A percentile compares a stretch with the other conserved stretches of the same genome.
Conservation (phyloP, 176 grass and related monocot genomes). For the Juncus inflexus region DNA sequence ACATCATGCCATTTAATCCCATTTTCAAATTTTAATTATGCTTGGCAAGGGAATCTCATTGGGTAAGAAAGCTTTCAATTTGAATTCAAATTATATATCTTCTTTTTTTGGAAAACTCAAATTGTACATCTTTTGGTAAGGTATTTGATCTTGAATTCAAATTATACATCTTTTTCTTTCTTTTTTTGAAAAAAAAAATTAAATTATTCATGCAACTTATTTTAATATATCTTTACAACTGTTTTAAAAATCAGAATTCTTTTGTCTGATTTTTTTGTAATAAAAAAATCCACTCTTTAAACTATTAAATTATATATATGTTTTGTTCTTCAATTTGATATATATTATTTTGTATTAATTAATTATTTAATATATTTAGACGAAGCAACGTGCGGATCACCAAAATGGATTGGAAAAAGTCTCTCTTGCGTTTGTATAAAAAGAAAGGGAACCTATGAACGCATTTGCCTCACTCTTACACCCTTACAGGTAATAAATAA, state of each 20-base stretch:
- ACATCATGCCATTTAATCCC: background rate
- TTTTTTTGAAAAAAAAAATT: background rate
- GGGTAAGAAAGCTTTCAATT: constrained; percentile 6
- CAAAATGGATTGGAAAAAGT: constrained; percentile 94
- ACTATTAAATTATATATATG: too few relatives aligned
- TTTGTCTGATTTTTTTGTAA: too few relatives aligned
- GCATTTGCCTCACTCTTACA: constrained; percentile 88
- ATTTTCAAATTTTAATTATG: background rate
- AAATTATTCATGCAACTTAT: constrained; percentile 1
- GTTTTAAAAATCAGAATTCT: too few relatives aligned
- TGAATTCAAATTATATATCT: too few relatives aligned
- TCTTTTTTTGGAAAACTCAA: too few relatives aligned
- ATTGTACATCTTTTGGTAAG: too few relatives aligned
- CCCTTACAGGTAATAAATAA: constrained; percentile 54
- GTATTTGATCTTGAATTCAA: too few relatives aligned
- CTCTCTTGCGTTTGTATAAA: constrained; percentile 95
- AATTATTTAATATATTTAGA: constrained; percentile 37
- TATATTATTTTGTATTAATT: too few relatives aligned
- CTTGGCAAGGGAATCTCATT: constrained; percentile 3
- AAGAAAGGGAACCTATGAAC: constrained; percentile 67
- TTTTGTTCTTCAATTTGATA: too few relatives aligned
- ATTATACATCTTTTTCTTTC: too few relatives aligned
- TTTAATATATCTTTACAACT: background rate
- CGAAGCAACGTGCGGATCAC: constrained; percentile 83
- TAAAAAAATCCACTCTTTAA: too few relatives aligned